phyloP scores from a whole-genome alignment of 768 basidiomycete species.

The Dentipellis fragilis region DNA sequence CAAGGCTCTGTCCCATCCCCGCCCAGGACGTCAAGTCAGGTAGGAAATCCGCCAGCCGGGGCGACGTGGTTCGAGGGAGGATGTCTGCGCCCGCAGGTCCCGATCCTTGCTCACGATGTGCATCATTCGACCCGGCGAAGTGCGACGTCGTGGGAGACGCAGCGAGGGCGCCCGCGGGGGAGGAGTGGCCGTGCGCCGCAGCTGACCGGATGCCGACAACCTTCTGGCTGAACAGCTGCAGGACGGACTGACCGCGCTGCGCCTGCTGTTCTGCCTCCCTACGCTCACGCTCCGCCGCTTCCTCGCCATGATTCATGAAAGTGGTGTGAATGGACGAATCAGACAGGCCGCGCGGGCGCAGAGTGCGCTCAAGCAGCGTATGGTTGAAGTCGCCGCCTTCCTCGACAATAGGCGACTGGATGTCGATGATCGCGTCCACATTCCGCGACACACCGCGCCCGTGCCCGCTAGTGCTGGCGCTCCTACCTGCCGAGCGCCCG shows the following conservation, averaged over 20 bases:
- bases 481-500: slow-evolving; percentile 3
- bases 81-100: slow-evolving; percentile 6
- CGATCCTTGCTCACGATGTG: slow-evolving; percentile 3
- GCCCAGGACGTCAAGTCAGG: slow-evolving; percentile 28
- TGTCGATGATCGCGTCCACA: slow-evolving; percentile 14
- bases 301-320: slow-evolving; percentile 50
- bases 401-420: slow-evolving; percentile 27
- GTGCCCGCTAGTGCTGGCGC: neutral
- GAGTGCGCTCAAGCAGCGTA: slow-evolving; percentile 52
- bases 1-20: slow-evolving; percentile 16
- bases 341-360: slow-evolving; percentile 73
- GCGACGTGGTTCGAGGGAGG: slow-evolving; percentile 16
- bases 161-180: slow-evolving; percentile 5
- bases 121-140: no score
- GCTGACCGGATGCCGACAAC: slow-evolving; percentile 22
- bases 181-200: slow-evolving; percentile 17
- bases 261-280: neutral
- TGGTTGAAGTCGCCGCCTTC: slow-evolving; percentile 32
- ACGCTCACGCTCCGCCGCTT: slow-evolving; percentile 5
- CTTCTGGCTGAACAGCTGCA: slow-evolving; percentile 22
- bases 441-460: slow-evolving; percentile 2
- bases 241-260: slow-evolving; percentile 18
- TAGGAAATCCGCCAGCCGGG: slow-evolving; percentile 19
- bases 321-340: slow-evolving; percentile 91
- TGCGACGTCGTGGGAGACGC: slow-evolving; percentile 5